Base-by-base conservation (phyloP, 306 rosid genomes). In the Ormosia semicastrata region DNA sequence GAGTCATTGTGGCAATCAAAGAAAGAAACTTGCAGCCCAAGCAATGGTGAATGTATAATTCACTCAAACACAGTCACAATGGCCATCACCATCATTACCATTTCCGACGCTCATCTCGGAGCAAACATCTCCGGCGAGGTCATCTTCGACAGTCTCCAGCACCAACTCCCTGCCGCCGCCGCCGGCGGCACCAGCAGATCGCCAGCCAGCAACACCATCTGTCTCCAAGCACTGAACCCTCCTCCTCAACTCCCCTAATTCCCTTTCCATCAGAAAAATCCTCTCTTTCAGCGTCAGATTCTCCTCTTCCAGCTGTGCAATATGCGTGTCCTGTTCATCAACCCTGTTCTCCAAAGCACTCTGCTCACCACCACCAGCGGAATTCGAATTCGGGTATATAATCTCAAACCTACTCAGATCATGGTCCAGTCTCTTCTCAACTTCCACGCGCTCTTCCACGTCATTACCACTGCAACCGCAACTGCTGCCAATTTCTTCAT, bases 391-490 rank as follows among this genome's bases (percentile, higher is more conserved):
- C 8, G 93, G 95, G 66, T 78, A 82, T 36, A 92, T 83, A 94
- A 92, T 92, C 78, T 94, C 97, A 5, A 92, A 94, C 66, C 97
- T 84, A 36, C 96, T 91, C 86, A 93, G 75, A 67, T 90, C 96
- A 67, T 87, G 90, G 59, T 87, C 92, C 85, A 91, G 59, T 43
- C 91, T 85, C 64, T 93, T 86, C 84, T 93, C 97, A 36, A 91
- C 88, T 76, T 91, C 94, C 34, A 83, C 82, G 32, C 86, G 87
- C 70, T 91, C 93, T 81, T 91, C 95, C 67, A 83, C 93, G 12
- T 89, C 92, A 53, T 89, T 88, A 6, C 44, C 88, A 36, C 87
- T 79, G 37, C 81, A 88, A 59, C 86, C 83, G 29, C 24, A 24
- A 24, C 83, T 92, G 8, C 81, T 50, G 12, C 46, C 71, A 32